Conservation (phyloP, 2,329 filamentous ascomycete species). For the Achaetomium macrosporum region DNA sequence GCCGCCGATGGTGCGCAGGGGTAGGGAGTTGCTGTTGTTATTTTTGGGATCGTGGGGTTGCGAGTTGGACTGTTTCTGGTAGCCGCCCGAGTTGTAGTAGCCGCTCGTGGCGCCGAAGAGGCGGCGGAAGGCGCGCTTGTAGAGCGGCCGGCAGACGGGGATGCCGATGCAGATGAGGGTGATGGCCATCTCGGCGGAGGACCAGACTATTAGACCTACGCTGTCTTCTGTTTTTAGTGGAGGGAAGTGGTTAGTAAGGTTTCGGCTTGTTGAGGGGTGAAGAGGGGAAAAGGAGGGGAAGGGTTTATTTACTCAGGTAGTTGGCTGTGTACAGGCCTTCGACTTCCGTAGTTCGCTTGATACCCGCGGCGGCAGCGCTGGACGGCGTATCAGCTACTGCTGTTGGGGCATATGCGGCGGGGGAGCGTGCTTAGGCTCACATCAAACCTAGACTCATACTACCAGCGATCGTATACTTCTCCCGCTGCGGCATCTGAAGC, state of each 20-base stretch:
- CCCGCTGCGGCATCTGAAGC: slow-evolving; percentile 14
- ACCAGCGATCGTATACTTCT: slow-evolving; percentile 18
- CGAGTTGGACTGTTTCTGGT: slow-evolving; percentile 7
- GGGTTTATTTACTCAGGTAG: slow-evolving; percentile 9
- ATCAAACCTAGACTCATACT: slow-evolving; percentile 20
- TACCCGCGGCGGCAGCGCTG: slow-evolving; percentile 15
- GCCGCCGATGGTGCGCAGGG: slow-evolving; percentile 16
- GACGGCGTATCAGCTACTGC: neutral
- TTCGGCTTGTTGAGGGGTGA: neutral
- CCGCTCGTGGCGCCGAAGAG: slow-evolving; percentile 3
- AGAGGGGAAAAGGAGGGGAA: neutral
- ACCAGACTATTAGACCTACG: slow-evolving; percentile 16
- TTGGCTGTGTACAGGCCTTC: slow-evolving; percentile 14
- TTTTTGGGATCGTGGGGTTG: neutral
- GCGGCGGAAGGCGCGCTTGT: slow-evolving; percentile 12
- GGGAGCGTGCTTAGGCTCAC: neutral
- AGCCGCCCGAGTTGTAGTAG: neutral
- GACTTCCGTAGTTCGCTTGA: slow-evolving; percentile 14
- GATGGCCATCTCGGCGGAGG: slow-evolving; percentile 16
- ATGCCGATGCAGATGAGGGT: slow-evolving; percentile 19
- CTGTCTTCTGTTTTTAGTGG: slow-evolving; percentile 6
- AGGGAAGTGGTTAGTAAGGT: no score
- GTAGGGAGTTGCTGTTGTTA: neutral
- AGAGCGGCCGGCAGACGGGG: slow-evolving; percentile 12
- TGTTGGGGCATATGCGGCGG: neutral